Evolutionary conservation across 441 rosid genomes (phyloP).

Genomic region (Adansonia rubrostipa): DNA sequence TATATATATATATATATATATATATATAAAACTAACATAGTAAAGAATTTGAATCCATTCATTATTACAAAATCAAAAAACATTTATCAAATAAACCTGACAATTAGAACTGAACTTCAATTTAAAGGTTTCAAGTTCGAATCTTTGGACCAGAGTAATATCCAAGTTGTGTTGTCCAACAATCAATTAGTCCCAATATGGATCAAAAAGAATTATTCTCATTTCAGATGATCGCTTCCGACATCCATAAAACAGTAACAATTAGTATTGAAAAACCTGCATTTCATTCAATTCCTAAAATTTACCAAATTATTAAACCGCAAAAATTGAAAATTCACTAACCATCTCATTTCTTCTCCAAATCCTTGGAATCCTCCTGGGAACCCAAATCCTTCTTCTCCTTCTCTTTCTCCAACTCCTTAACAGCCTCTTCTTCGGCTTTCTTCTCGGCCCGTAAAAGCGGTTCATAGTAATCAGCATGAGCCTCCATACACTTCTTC

Average conservation of each 20-base stretch:
- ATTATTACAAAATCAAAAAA: not conserved
- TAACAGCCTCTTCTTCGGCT: constrained; percentile 57
- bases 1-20: too few relatives aligned
- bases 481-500: constrained; percentile 82
- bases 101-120: not conserved
- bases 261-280: not conserved
- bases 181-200: not conserved
- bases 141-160: not conserved
- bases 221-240: not conserved
- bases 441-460: constrained; percentile 74
- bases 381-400: constrained; percentile 31
- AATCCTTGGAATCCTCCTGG: constrained; percentile 5
- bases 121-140: not conserved
- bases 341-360: constrained; percentile 14
- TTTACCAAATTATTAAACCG: not conserved
- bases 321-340: not conserved
- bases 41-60: not conserved
- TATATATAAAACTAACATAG: not conserved
- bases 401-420: constrained; percentile 53
- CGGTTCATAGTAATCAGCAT: constrained; percentile 77
- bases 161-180: not conserved
- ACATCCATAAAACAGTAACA: not conserved
- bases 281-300: not conserved
- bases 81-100: not conserved
- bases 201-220: constrained; percentile 12